These are phyloP conservation scores for Hippophae gyantsensis DNA, from an alignment of 306 rosid species.

Conservation along the genomic window DNA sequence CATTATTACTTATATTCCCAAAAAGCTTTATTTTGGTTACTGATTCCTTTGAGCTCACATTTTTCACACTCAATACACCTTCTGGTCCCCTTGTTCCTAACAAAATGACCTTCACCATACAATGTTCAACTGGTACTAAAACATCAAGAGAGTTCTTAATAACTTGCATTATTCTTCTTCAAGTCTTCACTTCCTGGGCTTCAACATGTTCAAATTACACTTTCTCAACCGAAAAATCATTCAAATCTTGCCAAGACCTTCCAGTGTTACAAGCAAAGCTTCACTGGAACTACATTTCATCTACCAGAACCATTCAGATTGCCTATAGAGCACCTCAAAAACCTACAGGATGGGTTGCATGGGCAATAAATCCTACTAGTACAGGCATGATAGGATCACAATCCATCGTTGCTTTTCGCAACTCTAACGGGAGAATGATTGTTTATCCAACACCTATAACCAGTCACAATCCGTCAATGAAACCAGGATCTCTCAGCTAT, in stretches of 20 bases:
- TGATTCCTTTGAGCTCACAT: too few species aligned
- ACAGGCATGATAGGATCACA: slow-evolving; percentile 17
- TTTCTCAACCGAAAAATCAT: background rate
- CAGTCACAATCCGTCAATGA: slow-evolving; percentile 20
- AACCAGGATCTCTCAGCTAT: slow-evolving; percentile 16
- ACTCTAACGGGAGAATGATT: slow-evolving; percentile 7
- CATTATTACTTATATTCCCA: too few species aligned
- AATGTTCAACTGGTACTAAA: slow-evolving; percentile 1
- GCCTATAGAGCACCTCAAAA: slow-evolving; percentile 12
- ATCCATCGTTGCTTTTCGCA: slow-evolving; percentile 11
- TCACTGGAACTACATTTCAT: slow-evolving; percentile 20
- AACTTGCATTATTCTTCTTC: slow-evolving; percentile 1
- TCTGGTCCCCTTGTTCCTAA: too few species aligned
- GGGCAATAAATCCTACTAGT: slow-evolving; percentile 17
- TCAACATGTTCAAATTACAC: slow-evolving; percentile 13
- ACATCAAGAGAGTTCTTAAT: background rate
- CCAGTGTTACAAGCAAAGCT: slow-evolving; percentile 14
- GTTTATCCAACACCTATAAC: slow-evolving; percentile 15
- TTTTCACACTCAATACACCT: too few species aligned
- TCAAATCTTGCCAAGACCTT: slow-evolving; percentile 16
- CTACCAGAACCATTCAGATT: slow-evolving; percentile 15
- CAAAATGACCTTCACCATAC: background rate
- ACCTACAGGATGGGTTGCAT: slow-evolving; percentile 15
- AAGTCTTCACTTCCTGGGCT: slow-evolving; percentile 1
- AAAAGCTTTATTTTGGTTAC: too few species aligned